Conservation (phyloP, 2,329 filamentous ascomycete species). For the Trichoderma lentiforme region DNA sequence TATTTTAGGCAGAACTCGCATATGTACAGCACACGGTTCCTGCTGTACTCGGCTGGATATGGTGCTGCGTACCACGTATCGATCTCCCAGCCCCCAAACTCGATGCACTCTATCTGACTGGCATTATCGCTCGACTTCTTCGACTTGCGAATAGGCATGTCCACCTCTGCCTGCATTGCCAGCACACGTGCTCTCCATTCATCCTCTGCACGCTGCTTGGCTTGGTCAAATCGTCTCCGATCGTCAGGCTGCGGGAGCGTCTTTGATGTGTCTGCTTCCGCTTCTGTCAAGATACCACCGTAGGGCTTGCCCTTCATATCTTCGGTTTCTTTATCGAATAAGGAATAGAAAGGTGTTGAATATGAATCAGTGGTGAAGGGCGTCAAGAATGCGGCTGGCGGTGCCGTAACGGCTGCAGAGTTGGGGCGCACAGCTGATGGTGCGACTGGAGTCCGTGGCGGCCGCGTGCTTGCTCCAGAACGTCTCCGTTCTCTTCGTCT, state of each 20-base stretch:
- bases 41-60: constrained; percentile 96
- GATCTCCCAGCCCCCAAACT: constrained; percentile 96
- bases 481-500: constrained; percentile 34
- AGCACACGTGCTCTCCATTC: constrained; percentile 73
- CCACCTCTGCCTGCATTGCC: constrained; percentile 60
- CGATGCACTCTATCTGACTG: constrained; percentile 97
- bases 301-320: constrained; percentile 92
- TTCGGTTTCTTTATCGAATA: constrained; percentile 84
- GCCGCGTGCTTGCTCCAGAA: constrained; percentile 23
- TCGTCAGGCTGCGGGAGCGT: constrained; percentile 80
- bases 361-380: constrained; percentile 59
- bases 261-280: constrained; percentile 85
- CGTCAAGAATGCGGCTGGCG: constrained; percentile 43
- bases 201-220: constrained; percentile 86
- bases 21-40: constrained; percentile 95
- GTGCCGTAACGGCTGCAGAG: constrained; percentile 15
- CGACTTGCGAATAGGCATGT: constrained; percentile 59
- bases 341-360: constrained; percentile 79
- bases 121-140: constrained; percentile 80
- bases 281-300: constrained; percentile 84
- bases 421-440: constrained; percentile 24
- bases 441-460: constrained; percentile 27
- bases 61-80: constrained; percentile 99
- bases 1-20: constrained; percentile 99
- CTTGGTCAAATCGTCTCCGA: constrained; percentile 81